Percentiles rank a stretch among this genome's conserved stretches.
Conservation (phyloP, 1,139 yeast genomes). For the Pichia terricola region DNA sequence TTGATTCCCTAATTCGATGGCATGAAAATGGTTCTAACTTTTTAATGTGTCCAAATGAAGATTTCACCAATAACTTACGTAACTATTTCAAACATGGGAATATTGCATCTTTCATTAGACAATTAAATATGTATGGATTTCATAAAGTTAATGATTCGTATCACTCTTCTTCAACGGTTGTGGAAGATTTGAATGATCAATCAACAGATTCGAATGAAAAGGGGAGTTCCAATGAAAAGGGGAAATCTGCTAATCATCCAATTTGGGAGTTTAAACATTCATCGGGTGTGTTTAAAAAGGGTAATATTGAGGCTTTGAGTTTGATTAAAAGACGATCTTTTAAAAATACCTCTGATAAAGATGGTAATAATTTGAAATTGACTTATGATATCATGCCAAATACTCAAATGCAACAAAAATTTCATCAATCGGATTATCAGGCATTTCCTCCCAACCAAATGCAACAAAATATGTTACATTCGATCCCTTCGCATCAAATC, state of each 20-base stretch:
- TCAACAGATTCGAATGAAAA: not conserved
- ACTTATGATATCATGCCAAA: constrained; percentile 10
- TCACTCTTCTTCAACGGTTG: not conserved
- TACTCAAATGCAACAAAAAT: not conserved
- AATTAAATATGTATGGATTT: constrained; percentile 70
- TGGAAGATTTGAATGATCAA: not conserved
- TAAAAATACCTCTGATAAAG: constrained; percentile 20
- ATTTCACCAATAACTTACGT: constrained; percentile 53
- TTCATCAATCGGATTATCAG: not conserved
- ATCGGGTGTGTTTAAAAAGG: constrained; percentile 65
- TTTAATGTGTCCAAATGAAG: constrained; percentile 57
- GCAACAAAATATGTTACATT: not conserved
- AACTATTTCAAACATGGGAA: constrained; percentile 73
- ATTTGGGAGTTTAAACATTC: constrained; percentile 87
- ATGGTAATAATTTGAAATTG: constrained; percentile 19
- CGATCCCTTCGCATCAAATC: not conserved
- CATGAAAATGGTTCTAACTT: constrained; percentile 46
- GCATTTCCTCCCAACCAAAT: not conserved
- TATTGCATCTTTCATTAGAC: constrained; percentile 63
- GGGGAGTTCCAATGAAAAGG: not conserved
- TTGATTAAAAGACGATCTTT: constrained; percentile 58
- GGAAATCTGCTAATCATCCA: not conserved
- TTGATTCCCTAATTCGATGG: constrained; percentile 70
- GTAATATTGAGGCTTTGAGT: constrained; percentile 56
- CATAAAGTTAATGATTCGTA: constrained; percentile 43